Base-by-base conservation (phyloP, 208 protist species). In the Leishmania amazonensis region DNA sequence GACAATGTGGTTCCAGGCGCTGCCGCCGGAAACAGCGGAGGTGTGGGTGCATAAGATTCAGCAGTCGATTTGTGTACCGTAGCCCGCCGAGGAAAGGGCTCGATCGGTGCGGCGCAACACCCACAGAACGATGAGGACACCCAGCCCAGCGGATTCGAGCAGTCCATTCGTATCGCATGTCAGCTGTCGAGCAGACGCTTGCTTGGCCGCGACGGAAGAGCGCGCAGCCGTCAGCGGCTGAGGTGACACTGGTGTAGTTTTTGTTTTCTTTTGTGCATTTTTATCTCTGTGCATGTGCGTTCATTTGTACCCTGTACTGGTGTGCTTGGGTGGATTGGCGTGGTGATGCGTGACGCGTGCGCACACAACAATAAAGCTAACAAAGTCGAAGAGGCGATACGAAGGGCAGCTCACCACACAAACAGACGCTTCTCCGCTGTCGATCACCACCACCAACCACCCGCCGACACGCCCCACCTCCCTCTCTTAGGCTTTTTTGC, bases 1-100 rank as follows among this genome's bases (percentile, higher is more conserved):
- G 83, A 91, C 88, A n/a, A 92, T 91, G 84, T 95, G 92, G 92
- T 94, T 95, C 68, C 92, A 94, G 81, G 92, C 88, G 19, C 87
- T 85, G 60, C 85, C 85, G 31, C 83, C 81, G 19, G 87, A 86
- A 78, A 89, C 71, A 65, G 83, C 78, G n/a, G 85, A 76, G 35
- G 87, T 75, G 82, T 93, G 89, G 87, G 84, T 91, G 31, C 87
- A 90, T 76, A 89, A 88, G 68, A 89, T 93, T 60, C 87, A 89
- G 77, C 89, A 93, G 80, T 82, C 89, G 24, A 93, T 91, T 76
- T 87, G 89, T n/a, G 81, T 89, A 6, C 85, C 87, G 62, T 93
- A 83, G 78, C 42, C 1, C 60, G 28, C n/a, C 53, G 47, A 71
- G 45, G 82, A 65, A 73, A 40, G 80, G 70, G 21, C 8, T 60